Percentiles rank a stretch among this genome's conserved stretches.
Evolutionary conservation across 176 grass and related monocot species (phyloP).

Genomic region (Sorghum bicolor): Sorghum_bicolor_NCBIv3 NC_012872.2:28476001-28476500

Average conservation of each 20-base stretch:
- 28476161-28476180: conserved; percentile 69
- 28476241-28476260: conserved; percentile 34
- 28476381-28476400: conserved; percentile 79
- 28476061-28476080: conserved; percentile 17
- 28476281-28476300: conserved; percentile 32
- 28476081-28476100: conserved; percentile 45
- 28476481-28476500: conserved; percentile 83
- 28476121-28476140: neutral
- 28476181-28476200: conserved; percentile 77
- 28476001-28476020: conserved; percentile 43
- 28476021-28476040: conserved; percentile 46
- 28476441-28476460: conserved; percentile 45
- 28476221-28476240: conserved; percentile 51
- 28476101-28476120: conserved; percentile 69
- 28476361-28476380: conserved; percentile 74
- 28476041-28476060: neutral
- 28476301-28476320: neutral
- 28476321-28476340: conserved; percentile 15
- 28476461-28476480: conserved; percentile 67
- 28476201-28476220: conserved; percentile 28
- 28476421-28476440: conserved; percentile 88
- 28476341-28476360: conserved; percentile 53
- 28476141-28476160: conserved; percentile 30
- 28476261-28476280: conserved; percentile 26
- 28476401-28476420: conserved; percentile 72